Conservation (phyloP, 305 asterid species). For the Plantago coronopus region DNA sequence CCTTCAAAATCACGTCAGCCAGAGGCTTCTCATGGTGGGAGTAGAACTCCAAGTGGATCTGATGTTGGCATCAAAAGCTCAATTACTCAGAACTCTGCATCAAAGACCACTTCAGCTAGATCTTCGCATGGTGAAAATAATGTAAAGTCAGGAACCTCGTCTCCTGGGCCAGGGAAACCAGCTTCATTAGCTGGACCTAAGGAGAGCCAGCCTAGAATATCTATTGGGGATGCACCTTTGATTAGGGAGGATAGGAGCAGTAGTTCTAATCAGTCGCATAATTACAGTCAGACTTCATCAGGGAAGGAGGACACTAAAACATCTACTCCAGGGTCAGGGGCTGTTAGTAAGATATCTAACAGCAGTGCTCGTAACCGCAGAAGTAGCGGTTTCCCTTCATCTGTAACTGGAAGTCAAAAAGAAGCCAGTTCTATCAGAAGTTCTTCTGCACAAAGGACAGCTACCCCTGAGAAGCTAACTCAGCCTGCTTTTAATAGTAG, state of each 20-base stretch:
- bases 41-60: constrained; percentile 40
- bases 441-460: constrained; percentile 31
- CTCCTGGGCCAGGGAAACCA: constrained; percentile 43
- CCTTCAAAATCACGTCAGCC: constrained; percentile 48
- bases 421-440: constrained; percentile 40
- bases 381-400: constrained; percentile 30
- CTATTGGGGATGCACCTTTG: constrained; percentile 38
- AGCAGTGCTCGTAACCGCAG: constrained; percentile 38
- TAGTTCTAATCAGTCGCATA: constrained; percentile 49
- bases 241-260: constrained; percentile 53
- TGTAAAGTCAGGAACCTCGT: constrained; percentile 42
- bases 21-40: constrained; percentile 49
- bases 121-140: constrained; percentile 41
- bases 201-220: constrained; percentile 41
- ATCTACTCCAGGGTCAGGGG: constrained; percentile 34
- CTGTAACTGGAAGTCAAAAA: constrained; percentile 42
- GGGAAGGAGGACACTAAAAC: constrained; percentile 43
- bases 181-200: constrained; percentile 43
- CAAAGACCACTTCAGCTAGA: constrained; percentile 38
- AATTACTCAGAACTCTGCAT: constrained; percentile 39
- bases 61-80: constrained; percentile 46
- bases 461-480: constrained; percentile 41
- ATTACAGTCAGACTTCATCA: constrained; percentile 31
- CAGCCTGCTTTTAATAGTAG: constrained; percentile 36
- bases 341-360: constrained; percentile 36